These are phyloP conservation scores for Trichocladium antarcticum DNA, from an alignment of 495 filamentous ascomycete genomes.

Conservation along the genomic window DNA sequence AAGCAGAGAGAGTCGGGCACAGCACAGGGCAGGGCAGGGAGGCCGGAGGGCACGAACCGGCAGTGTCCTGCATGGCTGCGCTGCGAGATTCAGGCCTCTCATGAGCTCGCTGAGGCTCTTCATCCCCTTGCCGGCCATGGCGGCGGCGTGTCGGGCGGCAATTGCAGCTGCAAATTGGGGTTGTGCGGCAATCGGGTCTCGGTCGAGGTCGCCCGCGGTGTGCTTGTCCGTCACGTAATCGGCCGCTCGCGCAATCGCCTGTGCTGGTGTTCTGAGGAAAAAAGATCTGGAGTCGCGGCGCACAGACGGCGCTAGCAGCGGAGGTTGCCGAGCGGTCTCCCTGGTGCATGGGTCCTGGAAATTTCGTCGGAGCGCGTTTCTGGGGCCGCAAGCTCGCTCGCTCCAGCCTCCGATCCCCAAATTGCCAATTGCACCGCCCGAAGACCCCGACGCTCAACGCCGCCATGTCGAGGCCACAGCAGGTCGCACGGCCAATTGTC, in stretches of 20 bases:
- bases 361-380: conserved; percentile 4
- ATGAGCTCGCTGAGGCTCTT: conserved; percentile 40
- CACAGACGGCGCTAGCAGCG: conserved; percentile 14
- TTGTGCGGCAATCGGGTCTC: background rate
- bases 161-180: background rate
- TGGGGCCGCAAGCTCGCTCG: background rate
- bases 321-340: conserved; percentile 11
- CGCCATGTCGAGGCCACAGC: conserved; percentile 58
- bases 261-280: conserved; percentile 8
- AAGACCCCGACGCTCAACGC: background rate
- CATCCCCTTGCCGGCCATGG: conserved; percentile 36
- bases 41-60: conserved; percentile 11
- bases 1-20: background rate
- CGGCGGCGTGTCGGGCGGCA: conserved; percentile 7
- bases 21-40: background rate
- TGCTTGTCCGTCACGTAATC: background rate
- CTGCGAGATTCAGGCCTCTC: conserved; percentile 32
- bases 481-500: conserved; percentile 54
- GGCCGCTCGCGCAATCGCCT: background rate
- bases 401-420: conserved; percentile 1
- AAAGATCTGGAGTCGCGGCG: conserved; percentile 23
- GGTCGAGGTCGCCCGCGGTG: background rate
- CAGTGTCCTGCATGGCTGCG: conserved; percentile 28
- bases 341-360: conserved; percentile 8
- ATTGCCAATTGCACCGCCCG: background rate